Conservation (phyloP, 2,329 filamentous ascomycete genomes). For the Cordyceps cateniannulata region DNA sequence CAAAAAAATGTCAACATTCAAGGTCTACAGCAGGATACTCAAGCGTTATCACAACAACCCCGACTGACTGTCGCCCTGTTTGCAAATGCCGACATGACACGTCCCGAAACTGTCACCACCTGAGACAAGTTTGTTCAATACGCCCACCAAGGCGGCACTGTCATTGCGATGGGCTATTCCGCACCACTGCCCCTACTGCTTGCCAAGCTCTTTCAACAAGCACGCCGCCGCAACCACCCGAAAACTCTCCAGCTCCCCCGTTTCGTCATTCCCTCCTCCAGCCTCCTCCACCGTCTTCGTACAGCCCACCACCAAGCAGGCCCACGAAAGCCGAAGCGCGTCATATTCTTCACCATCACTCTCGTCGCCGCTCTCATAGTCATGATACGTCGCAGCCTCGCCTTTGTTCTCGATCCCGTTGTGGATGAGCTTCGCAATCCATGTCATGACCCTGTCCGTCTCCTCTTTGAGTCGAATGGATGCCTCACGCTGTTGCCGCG, state of each 20-base stretch:
- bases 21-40: too few relatives aligned
- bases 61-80: too few relatives aligned
- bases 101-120: too few relatives aligned
- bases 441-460: conserved; percentile 39
- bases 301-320: conserved; percentile 27
- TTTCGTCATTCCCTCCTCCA: conserved; percentile 8
- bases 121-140: too few relatives aligned
- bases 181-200: too few relatives aligned
- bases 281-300: conserved; percentile 6
- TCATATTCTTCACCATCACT: not conserved
- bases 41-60: too few relatives aligned
- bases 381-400: not conserved
- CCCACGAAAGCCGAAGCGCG: conserved; percentile 28
- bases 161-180: too few relatives aligned
- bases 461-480: conserved; percentile 46
- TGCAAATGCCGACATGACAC: too few relatives aligned
- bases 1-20: too few relatives aligned
- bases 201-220: conserved; percentile 26
- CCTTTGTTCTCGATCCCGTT: not conserved
- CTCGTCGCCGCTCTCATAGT: too few relatives aligned
- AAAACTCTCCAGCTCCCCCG: conserved; percentile 29
- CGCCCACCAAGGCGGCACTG: too few relatives aligned
- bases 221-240: conserved; percentile 26
- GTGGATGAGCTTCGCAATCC: conserved; percentile 30
- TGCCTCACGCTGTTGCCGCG: conserved; percentile 42